These are phyloP conservation scores for Lactuca saligna DNA, from an alignment of 129 eudicot species.

Conservation along the genomic window DNA sequence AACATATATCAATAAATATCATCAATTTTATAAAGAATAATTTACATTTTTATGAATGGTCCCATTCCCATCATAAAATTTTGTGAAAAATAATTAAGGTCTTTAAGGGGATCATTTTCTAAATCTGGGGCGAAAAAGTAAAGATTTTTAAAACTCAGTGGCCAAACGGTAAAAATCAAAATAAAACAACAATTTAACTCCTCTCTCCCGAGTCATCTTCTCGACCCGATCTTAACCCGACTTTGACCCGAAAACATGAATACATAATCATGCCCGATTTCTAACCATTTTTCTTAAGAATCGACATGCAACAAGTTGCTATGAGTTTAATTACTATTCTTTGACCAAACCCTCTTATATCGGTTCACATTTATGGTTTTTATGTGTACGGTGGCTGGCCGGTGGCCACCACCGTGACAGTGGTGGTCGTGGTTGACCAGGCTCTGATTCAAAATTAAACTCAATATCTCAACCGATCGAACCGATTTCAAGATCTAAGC, in stretches of 20 bases:
- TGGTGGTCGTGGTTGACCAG: background rate
- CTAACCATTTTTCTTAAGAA: background rate
- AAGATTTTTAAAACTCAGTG: background rate
- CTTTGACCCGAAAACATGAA: background rate
- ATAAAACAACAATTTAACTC: background rate
- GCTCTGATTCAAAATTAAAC: background rate
- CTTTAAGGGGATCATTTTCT: background rate
- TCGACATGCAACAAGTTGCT: conserved; percentile 10
- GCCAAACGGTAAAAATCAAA: background rate
- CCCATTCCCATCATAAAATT: too few relatives aligned
- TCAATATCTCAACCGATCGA: background rate
- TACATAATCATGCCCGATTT: background rate
- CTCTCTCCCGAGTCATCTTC: conserved; percentile 2
- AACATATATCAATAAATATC: too few relatives aligned
- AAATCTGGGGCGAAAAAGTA: background rate
- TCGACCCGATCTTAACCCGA: conserved; percentile 10
- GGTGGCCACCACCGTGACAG: background rate
- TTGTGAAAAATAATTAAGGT: too few relatives aligned
- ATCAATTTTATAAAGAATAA: too few relatives aligned
- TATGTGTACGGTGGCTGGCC: background rate
- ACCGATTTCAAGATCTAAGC: background rate
- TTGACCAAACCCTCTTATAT: background rate
- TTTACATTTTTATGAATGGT: too few relatives aligned
- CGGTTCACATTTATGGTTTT: background rate
- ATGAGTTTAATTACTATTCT: background rate